A percentile compares a stretch with the other conserved stretches of the same genome.
Evolutionary conservation across 2,329 filamentous ascomycete species (phyloP).

Genomic region (Dothistroma pini): DNA sequence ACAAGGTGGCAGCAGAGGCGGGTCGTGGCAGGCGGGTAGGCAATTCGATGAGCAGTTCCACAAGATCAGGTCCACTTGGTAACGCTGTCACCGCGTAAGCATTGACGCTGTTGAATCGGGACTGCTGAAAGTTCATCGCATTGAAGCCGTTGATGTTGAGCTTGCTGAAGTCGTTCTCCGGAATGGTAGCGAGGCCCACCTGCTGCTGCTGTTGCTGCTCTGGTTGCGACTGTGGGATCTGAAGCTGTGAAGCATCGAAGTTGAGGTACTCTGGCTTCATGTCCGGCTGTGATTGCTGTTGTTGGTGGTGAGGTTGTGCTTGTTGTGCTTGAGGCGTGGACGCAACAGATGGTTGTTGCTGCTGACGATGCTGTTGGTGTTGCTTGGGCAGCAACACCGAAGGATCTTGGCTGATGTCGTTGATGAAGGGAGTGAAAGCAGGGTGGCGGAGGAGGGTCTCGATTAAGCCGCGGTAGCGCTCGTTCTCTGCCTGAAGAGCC

Average conservation of each 20-base stretch:
- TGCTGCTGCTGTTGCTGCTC: constrained; percentile 43
- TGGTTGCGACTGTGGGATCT: constrained; percentile 29
- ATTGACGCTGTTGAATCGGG: constrained; percentile 30
- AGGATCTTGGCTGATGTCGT: constrained; percentile 41
- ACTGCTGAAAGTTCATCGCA: constrained; percentile 47
- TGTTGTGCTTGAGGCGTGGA: constrained; percentile 20
- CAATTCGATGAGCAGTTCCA: constrained; percentile 26
- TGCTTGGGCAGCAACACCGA: constrained; percentile 34
- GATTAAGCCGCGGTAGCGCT: constrained; percentile 62
- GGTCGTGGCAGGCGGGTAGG: constrained; percentile 15
- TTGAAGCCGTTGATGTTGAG: constrained; percentile 56
- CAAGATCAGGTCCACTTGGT: constrained; percentile 25
- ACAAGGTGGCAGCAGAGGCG: constrained; percentile 16
- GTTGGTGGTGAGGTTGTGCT: constrained; percentile 29
- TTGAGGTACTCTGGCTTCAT: constrained; percentile 35
- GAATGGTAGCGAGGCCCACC: constrained; percentile 76
- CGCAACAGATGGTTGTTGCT: constrained; percentile 18
- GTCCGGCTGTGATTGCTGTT: constrained; percentile 28
- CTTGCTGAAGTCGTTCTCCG: constrained; percentile 75
- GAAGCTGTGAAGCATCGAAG: constrained; percentile 39
- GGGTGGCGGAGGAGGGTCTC: constrained; percentile 61
- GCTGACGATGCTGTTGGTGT: constrained; percentile 26
- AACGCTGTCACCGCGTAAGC: constrained; percentile 33
- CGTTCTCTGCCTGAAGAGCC: constrained; percentile 60
- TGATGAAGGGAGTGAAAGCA: constrained; percentile 46